These are phyloP conservation scores for Collybia mongolica DNA, from an alignment of 768 basidiomycete species.

Conservation along the genomic window DNA sequence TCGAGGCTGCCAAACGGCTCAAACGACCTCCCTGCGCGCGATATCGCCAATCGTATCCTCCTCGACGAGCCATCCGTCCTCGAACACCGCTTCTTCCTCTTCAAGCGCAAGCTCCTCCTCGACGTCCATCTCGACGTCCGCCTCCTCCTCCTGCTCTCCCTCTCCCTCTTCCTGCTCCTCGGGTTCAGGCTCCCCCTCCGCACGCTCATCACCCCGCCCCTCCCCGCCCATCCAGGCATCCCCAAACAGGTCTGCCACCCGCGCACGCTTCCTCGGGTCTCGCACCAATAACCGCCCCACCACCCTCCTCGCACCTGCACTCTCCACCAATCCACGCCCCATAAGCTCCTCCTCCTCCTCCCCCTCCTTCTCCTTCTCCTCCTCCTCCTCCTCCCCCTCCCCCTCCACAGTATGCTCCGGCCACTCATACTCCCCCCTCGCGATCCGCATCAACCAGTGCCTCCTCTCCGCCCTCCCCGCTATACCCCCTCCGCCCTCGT, in stretches of 20 bases:
- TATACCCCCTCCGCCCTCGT: conserved; percentile 24
- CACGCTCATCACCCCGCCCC: conserved; percentile 13
- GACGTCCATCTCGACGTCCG: conserved; percentile 13
- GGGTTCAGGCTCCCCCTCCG: conserved; percentile 1
- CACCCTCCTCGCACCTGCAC: conserved; percentile 47
- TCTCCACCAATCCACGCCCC: conserved; percentile 35
- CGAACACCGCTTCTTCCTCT: conserved; percentile 19
- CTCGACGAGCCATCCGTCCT: conserved; percentile 25
- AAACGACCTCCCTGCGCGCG: conserved; percentile 26
- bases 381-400: conserved; percentile 1
- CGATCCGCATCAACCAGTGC: conserved; percentile 75
- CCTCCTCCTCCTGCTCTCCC: conserved; percentile 9
- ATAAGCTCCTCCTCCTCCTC: conserved; percentile 29
- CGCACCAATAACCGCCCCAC: conserved; percentile 66
- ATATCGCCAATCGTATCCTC: conserved; percentile 27
- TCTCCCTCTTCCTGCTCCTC: conserved; percentile 2
- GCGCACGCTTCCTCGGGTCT: conserved; percentile 63
- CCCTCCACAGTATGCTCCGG: conserved; percentile 31
- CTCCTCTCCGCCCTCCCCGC: conserved; percentile 38
- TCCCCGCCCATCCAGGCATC: conserved; percentile 46
- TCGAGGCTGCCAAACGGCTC: neutral
- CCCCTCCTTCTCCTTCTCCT: too few relatives aligned
- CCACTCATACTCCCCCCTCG: conserved; percentile 79
- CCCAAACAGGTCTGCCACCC: conserved; percentile 63
- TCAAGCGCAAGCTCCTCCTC: conserved; percentile 11